A percentile compares a stretch with the other conserved stretches of the same genome.
phyloP scores from a whole-genome alignment of 2,329 filamentous ascomycete species.

The Purpureocillium lavendulum region DNA sequence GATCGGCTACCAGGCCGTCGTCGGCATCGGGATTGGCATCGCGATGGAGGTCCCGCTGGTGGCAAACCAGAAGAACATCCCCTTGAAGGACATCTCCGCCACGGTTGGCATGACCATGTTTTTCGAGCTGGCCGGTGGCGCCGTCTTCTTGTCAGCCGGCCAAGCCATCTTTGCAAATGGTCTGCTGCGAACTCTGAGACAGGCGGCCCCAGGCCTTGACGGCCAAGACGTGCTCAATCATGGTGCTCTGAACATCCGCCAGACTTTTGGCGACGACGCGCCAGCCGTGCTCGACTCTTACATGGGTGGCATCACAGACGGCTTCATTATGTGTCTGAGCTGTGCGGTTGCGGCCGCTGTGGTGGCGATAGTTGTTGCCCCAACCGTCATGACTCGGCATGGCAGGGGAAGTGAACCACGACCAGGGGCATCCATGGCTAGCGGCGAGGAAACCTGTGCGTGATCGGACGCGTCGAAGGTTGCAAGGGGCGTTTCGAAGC shows the following conservation, averaged over 20 bases:
- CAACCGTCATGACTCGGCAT: neutral
- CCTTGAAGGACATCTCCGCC: neutral
- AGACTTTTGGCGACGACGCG: neutral
- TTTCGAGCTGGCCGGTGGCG: neutral
- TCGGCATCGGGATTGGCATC: neutral
- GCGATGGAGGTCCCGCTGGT: neutral
- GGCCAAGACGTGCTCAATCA: neutral
- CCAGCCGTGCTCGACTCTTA: neutral
- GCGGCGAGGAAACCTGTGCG: too few species aligned
- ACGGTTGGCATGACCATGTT: neutral
- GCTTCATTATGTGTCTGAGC: neutral
- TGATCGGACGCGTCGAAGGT: too few species aligned
- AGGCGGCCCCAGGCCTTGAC: neutral
- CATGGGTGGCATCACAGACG: neutral
- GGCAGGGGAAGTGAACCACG: neutral
- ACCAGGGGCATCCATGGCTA: too few species aligned
- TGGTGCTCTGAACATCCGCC: neutral
- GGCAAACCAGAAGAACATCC: neutral
- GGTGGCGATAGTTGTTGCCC: neutral
- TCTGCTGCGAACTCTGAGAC: neutral
- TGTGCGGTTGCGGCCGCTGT: neutral
- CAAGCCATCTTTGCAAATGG: neutral
- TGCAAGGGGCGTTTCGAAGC: too few species aligned
- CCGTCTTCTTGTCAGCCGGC: neutral
- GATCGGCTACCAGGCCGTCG: neutral